phyloP scores from a whole-genome alignment of 768 basidiomycete genomes.

The Exsudoporus frostii region DNA sequence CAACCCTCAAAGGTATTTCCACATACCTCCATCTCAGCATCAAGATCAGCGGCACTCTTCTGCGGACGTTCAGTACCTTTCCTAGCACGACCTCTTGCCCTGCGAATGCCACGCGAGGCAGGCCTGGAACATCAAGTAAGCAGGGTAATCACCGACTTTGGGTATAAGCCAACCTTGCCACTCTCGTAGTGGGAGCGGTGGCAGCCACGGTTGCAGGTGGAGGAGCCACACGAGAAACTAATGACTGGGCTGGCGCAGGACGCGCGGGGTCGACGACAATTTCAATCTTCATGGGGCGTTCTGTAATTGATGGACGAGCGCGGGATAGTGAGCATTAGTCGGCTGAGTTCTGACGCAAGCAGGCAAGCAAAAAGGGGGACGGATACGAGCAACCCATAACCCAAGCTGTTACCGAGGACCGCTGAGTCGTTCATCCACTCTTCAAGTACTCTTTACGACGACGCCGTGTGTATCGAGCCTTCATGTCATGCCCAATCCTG shows the following conservation, averaged over 20 bases:
- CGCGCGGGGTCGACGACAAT: conserved; percentile 87
- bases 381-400: conserved; percentile 36
- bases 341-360: conserved; percentile 35
- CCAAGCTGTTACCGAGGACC: conserved; percentile 24
- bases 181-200: conserved; percentile 21
- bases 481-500: conserved; percentile 30
- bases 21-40: conserved; percentile 96
- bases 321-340: conserved; percentile 34
- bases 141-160: neutral
- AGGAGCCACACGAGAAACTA: conserved; percentile 85
- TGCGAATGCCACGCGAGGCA: conserved; percentile 43
- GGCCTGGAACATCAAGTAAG: conserved; percentile 24
- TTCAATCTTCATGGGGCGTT: conserved; percentile 98
- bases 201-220: conserved; percentile 38
- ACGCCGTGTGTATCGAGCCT: conserved; percentile 20
- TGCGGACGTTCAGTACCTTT: conserved; percentile 56
- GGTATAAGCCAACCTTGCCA: conserved; percentile 34
- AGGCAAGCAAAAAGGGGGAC: conserved; percentile 42
- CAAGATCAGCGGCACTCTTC: conserved; percentile 87
- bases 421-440: conserved; percentile 25
- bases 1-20: neutral
- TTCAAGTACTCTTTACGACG: conserved; percentile 21
- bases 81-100: conserved; percentile 43
- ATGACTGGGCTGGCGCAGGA: conserved; percentile 54
- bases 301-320: conserved; percentile 48